Evolutionary conservation across 108 stramenopile genomes (phyloP).

Genomic region (Nitzschia inconspicua): DNA sequence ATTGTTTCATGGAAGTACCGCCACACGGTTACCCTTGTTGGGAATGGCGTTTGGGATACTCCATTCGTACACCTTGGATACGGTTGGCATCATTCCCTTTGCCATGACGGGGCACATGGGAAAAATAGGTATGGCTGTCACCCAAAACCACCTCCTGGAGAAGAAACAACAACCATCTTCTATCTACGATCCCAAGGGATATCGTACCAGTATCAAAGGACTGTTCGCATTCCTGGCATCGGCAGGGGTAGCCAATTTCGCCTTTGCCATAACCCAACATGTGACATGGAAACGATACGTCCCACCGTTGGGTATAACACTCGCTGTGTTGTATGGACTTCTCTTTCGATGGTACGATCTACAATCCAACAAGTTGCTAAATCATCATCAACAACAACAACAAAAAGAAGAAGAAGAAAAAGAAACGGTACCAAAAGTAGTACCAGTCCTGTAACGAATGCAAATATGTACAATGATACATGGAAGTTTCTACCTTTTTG

Average conservation of each 20-base stretch:
- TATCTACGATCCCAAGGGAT: not conserved
- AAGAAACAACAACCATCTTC: not conserved
- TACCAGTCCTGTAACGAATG: too few species aligned
- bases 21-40: conserved; percentile 2
- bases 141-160: too few species aligned
- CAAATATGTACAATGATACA: too few species aligned
- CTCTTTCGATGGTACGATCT: conserved; percentile 14
- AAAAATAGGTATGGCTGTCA: conserved; percentile 25
- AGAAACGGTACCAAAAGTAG: too few species aligned
- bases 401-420: too few species aligned
- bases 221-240: not conserved
- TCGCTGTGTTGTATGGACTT: conserved; percentile 5
- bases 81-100: conserved; percentile 14
- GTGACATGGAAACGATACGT: not conserved
- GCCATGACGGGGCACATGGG: conserved; percentile 33
- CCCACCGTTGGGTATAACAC: conserved; percentile 19
- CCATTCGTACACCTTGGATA: conserved; percentile 14
- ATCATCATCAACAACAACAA: too few species aligned
- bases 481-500: too few species aligned
- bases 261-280: not conserved
- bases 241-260: not conserved
- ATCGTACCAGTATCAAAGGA: not conserved
- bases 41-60: conserved; percentile 26
- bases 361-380: too few species aligned
- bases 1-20: not conserved